Conservation (phyloP, 2,329 filamentous ascomycete genomes). For the Calonectria naviculata region DNA sequence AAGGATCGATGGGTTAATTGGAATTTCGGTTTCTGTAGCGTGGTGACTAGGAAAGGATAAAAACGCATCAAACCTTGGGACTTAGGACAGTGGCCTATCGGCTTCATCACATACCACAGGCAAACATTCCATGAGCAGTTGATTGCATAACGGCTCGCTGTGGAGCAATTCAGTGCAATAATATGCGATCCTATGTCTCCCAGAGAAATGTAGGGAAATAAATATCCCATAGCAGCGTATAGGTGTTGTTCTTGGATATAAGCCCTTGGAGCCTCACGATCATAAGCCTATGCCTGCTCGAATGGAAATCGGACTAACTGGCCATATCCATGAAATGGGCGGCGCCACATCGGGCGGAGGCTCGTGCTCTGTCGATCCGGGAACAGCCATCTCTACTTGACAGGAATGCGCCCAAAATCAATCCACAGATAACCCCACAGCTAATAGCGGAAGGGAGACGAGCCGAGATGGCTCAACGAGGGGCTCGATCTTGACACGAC, state of each 20-base stretch:
- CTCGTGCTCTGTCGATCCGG: constrained; percentile 22
- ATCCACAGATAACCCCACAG: constrained; percentile 1
- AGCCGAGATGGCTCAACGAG: neutral
- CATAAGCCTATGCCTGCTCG: neutral
- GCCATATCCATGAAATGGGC: neutral
- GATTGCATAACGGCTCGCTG: neutral
- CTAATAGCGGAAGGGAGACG: constrained; percentile 8
- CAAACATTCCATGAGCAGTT: neutral
- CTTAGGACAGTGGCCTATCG: neutral
- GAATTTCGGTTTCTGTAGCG: constrained; percentile 28
- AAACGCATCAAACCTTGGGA: constrained; percentile 10
- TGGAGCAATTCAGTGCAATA: neutral
- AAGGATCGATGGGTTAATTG: constrained; percentile 16
- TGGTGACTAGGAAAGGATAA: constrained; percentile 2
- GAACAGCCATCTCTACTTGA: constrained; percentile 3
- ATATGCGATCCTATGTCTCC: too few relatives aligned
- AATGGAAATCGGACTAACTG: neutral
- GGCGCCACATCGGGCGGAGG: constrained; percentile 26
- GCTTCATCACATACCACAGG: neutral
- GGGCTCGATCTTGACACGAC: neutral
- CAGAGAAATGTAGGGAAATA: neutral
- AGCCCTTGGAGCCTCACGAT: neutral
- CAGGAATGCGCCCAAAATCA: constrained; percentile 35
- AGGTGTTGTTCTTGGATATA: neutral
- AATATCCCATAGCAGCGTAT: neutral